A percentile compares a stretch with the other conserved stretches of the same genome.
Conservation (phyloP, 768 basidiomycete genomes). For the Amanita brunnescens region DNA sequence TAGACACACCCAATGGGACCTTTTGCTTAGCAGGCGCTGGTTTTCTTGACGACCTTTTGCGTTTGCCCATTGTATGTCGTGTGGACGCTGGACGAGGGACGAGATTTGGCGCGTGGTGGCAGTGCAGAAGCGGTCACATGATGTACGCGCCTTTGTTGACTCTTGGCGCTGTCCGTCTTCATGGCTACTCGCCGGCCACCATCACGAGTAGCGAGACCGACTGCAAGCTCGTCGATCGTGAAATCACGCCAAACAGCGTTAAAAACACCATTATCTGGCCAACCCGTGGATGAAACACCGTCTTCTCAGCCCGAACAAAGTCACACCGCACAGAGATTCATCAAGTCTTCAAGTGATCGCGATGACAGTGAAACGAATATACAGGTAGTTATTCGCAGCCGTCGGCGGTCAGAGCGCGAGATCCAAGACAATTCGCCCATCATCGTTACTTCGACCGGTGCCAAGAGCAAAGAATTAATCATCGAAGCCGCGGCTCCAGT, state of each 20-base stretch:
- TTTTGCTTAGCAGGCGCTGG: slow-evolving; percentile 59
- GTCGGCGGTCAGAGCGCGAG: slow-evolving; percentile 80
- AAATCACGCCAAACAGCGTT: slow-evolving; percentile 40
- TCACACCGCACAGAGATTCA: slow-evolving; percentile 14
- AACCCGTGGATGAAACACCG: slow-evolving; percentile 16
- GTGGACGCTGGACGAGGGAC: background rate
- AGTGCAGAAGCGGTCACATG: slow-evolving; percentile 23
- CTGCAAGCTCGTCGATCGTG: slow-evolving; percentile 18
- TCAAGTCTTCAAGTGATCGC: slow-evolving; percentile 15
- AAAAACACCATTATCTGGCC: slow-evolving; percentile 29
- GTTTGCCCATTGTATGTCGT: slow-evolving; percentile 62
- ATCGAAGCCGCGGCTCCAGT: slow-evolving; percentile 70
- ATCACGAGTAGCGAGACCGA: slow-evolving; percentile 37
- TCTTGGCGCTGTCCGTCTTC: slow-evolving; percentile 8
- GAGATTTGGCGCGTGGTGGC: slow-evolving; percentile 3
- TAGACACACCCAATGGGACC: slow-evolving; percentile 60
- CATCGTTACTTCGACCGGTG: slow-evolving; percentile 71
- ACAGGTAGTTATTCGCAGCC: slow-evolving; percentile 86
- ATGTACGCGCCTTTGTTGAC: slow-evolving; percentile 18
- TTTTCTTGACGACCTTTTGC: slow-evolving; percentile 84
- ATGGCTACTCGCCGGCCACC: slow-evolving; percentile 63
- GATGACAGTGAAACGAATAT: slow-evolving; percentile 76
- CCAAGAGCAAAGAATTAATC: slow-evolving; percentile 67
- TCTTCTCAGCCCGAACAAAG: slow-evolving; percentile 7
- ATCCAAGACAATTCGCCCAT: slow-evolving; percentile 80